These are phyloP conservation scores for Gaeumannomyces sp. DNA, from an alignment of 2,329 filamentous ascomycete genomes.

Conservation along the genomic window DNA sequence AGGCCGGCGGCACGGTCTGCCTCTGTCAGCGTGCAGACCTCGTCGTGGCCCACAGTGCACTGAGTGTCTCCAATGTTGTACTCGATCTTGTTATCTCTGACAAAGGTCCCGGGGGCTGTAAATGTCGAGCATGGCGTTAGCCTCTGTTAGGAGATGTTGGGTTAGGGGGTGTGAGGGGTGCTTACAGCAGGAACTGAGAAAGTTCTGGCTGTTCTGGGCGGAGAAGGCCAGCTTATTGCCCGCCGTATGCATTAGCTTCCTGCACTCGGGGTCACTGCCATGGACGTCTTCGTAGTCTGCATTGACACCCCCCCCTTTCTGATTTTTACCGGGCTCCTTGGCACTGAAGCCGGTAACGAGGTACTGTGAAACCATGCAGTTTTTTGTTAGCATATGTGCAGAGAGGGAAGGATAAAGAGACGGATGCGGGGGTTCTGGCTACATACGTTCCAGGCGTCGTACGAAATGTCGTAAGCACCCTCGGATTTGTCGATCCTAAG, in stretches of 20 bases:
- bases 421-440: too few species aligned
- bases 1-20: slow-evolving; percentile 30
- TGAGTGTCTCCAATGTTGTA: slow-evolving; percentile 46
- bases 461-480: slow-evolving; percentile 51
- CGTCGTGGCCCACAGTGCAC: slow-evolving; percentile 40
- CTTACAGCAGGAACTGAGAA: slow-evolving; percentile 38
- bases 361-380: too few species aligned
- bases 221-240: slow-evolving; percentile 27
- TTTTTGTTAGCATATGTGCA: too few species aligned
- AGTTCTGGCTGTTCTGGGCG: slow-evolving; percentile 49
- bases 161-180: background rate
- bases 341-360: slow-evolving; percentile 41
- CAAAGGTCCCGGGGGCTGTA: slow-evolving; percentile 31
- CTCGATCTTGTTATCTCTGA: slow-evolving; percentile 39
- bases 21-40: slow-evolving; percentile 32
- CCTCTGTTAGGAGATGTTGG: background rate
- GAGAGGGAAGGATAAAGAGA: too few species aligned
- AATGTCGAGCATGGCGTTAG: slow-evolving; percentile 14
- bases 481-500: slow-evolving; percentile 49
- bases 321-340: slow-evolving; percentile 30
- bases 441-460: slow-evolving; percentile 52
- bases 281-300: slow-evolving; percentile 41
- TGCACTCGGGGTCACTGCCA: slow-evolving; percentile 34
- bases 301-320: slow-evolving; percentile 38
- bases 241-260: slow-evolving; percentile 31